Base-by-base conservation (phyloP, 106 monocot species). In the Dioscorea dumetorum region DNA sequence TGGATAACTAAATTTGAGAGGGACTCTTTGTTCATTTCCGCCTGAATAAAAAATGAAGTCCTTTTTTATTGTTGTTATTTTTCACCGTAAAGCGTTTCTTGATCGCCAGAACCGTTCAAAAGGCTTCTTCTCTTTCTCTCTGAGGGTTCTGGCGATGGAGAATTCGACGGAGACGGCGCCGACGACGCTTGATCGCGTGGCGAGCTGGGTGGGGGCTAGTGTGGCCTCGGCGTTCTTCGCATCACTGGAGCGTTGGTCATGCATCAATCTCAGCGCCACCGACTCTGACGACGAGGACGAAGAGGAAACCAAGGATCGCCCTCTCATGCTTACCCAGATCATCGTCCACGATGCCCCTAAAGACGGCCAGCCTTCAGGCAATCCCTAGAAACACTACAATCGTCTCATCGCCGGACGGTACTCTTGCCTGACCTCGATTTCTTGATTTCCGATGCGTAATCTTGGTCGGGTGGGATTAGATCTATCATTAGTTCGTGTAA, bases 191-290 rank as follows among this genome's bases (percentile, higher is more conserved):
- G 79, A 80, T 58, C 69, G 81, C 17, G 50, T 71, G 76, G 72
- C 76, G 72, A 71, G 32, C 17, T 76, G 81, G 81, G 12, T 81
- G 22, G 76, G 76, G 24, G 49, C 81, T 28, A 73, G 81, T 64
- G 72, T 81, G 33, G 81, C 72, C 5, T 72, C 81, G 22, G 81
- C 72, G 31, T 81, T 81, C 81, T 81, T 81, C 76, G 68, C 76
- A 23, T 76, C 81, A n/a, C 58, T 70, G n/a, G 59, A 60, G 58
- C 58, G 70, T 0, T 70, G 58, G 59, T 58, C 70, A 18, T 70
- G 81, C 72, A 81, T 81, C 67, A 76, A 76, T 56, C 62, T 81
- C 14, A 82, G 77, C 82, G 78, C 82, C 18, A 70, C 74, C 41
- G 82, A 82, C 70, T 34, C 52, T 54, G 78, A 78, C 5, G 78